A percentile compares a stretch with the other conserved stretches of the same genome.
Evolutionary conservation across 192 early-diverging fungal genomes (phyloP).

Genomic region (Gaertneriomyces semiglobifer): DNA sequence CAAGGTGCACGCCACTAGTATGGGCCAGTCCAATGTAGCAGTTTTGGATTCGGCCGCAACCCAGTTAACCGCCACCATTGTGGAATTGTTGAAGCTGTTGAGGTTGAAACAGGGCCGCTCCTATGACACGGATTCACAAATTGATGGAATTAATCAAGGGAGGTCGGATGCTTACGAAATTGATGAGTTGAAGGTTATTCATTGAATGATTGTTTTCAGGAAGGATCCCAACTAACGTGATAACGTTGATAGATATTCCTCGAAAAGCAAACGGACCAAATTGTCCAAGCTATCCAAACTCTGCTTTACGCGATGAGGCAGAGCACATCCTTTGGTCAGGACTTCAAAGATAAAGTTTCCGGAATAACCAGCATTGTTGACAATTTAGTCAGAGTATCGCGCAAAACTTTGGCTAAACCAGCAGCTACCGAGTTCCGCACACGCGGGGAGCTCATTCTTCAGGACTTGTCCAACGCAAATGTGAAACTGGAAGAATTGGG

Average conservation of each 20-base stretch:
- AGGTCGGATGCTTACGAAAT: conserved; percentile 29
- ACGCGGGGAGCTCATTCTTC: conserved; percentile 58
- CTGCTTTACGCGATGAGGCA: conserved; percentile 63
- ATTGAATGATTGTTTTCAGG: neutral
- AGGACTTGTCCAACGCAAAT: conserved; percentile 51
- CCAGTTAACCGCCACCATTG: conserved; percentile 73
- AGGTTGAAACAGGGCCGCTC: conserved; percentile 32
- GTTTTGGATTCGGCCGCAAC: conserved; percentile 79
- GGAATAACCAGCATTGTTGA: conserved; percentile 60
- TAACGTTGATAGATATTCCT: conserved; percentile 51
- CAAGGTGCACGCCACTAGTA: conserved; percentile 71
- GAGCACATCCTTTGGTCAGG: conserved; percentile 41
- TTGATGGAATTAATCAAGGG: neutral
- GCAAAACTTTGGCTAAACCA: conserved; percentile 44
- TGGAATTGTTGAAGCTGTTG: conserved; percentile 67
- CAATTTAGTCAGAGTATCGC: conserved; percentile 51
- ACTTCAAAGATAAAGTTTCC: conserved; percentile 54
- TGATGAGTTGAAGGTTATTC: conserved; percentile 45
- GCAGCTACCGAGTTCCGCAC: conserved; percentile 32
- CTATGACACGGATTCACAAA: neutral
- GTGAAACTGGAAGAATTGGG: conserved; percentile 59
- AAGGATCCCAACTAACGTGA: neutral
- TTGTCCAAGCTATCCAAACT: conserved; percentile 75
- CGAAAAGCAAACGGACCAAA: conserved; percentile 67
- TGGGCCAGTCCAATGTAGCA: conserved; percentile 57